Conservation (phyloP, 352 stramenopile species). For the Phytopythium delawarense region DNA sequence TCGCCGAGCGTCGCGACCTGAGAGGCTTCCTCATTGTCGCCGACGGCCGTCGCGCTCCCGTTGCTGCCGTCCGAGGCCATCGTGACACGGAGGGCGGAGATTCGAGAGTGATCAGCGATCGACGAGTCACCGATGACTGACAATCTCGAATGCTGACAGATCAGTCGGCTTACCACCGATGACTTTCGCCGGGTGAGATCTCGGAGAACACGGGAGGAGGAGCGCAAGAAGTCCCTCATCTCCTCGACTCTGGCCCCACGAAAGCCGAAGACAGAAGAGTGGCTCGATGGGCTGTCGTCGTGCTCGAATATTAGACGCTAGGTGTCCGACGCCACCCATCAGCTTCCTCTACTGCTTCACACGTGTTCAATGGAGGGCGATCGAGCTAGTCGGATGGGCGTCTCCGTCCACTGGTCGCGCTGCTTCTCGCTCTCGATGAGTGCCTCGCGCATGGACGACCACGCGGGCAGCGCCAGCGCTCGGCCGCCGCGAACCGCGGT, state of each 20-base stretch:
- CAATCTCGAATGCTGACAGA: neutral
- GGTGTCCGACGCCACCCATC: too few species aligned
- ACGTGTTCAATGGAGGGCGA: neutral
- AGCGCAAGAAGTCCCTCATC: neutral
- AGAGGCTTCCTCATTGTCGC: neutral
- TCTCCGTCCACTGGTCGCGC: neutral
- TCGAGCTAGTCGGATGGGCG: neutral
- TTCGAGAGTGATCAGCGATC: neutral
- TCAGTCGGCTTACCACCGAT: neutral
- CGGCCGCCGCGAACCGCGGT: neutral
- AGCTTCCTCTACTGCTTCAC: neutral
- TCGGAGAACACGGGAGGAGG: neutral
- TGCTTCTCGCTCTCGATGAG: conserved; percentile 27
- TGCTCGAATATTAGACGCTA: neutral
- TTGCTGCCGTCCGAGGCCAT: neutral
- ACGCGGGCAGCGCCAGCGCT: conserved; percentile 18
- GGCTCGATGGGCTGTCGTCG: neutral
- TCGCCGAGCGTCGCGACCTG: neutral
- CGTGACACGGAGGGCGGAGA: neutral
- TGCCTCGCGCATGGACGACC: conserved; percentile 25
- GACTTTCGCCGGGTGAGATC: neutral
- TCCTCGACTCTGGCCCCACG: neutral
- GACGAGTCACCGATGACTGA: neutral
- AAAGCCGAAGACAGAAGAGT: neutral
- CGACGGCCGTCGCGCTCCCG: neutral